Base-by-base conservation (phyloP, 2,329 filamentous ascomycete species). In the Uncinocarpus reesii region DNA sequence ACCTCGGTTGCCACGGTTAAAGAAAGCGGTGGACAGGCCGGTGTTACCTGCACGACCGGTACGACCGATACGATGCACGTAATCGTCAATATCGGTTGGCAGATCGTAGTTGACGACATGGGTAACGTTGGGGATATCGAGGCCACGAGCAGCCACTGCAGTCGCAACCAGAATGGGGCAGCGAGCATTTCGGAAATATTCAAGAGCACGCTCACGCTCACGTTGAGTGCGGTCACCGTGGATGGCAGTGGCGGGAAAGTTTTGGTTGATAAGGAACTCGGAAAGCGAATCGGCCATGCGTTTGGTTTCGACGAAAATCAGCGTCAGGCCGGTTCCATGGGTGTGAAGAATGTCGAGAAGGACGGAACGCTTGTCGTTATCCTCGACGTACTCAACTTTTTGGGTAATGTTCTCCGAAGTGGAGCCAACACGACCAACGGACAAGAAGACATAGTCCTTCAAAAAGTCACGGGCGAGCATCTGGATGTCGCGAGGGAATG, bases 341-440 rank as follows among this genome's bases (percentile, higher is more conserved):
- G 87, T 95, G 77, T 96, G 90, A 48, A 98, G 82, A 57, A 98
- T 96, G 62, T 98, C 92, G 52, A 98, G 80, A 42, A 98, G 81
- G 55, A 96, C 89, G 49, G 92, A 96, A 66, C 89, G 88, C 82
- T 98, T 98, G 78, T 98, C 92, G 54, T 80, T 72, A 60, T 96
- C 92, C 73, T 96, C 90, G 52, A 96, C 86, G 60, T 96, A 96
- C 72, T 96, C 90, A 48, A 98, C 81, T 77, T 94, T 95, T 71
- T 98, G 92, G 48, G 92, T 96, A 55, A 98, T 96, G 78, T 96
- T 98, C 80, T 96, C 90, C n/a, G 92, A 96, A 26, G 92, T 96
- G 44, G 92, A 96, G 70, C 92, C 92, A 52, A 96, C 92, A 79
- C 92, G 90, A 62, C 90, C 92, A 58, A 98, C 92, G 13, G 92